Conservation (phyloP, 306 rosid genomes). For the Datisca glomerata region DNA sequence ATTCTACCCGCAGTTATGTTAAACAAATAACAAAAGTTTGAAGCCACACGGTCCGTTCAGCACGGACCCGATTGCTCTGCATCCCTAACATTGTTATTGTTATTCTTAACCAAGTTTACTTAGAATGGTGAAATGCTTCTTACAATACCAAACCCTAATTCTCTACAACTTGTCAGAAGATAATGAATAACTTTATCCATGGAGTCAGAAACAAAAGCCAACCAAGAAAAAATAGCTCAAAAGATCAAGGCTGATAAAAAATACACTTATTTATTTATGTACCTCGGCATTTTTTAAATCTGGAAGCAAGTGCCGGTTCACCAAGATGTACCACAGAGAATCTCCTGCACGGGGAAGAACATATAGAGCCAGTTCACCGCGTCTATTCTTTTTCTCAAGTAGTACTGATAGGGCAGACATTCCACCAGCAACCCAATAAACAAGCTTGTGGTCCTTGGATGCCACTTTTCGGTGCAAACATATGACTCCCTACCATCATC, state of each 20-base stretch:
- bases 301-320: slow-evolving; percentile 85
- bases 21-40: no score
- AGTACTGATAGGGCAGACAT: slow-evolving; percentile 74
- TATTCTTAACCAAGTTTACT: no score
- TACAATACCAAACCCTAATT: not conserved
- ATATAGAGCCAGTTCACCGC: slow-evolving; percentile 90
- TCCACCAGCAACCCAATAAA: slow-evolving; percentile 87
- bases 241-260: no score
- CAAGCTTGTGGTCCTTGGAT: slow-evolving; percentile 78
- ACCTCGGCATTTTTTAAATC: slow-evolving; percentile 86
- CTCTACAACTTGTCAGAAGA: no score
- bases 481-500: slow-evolving; percentile 63
- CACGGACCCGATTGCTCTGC: no score
- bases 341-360: slow-evolving; percentile 96
- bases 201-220: not conserved
- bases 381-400: slow-evolving; percentile 83
- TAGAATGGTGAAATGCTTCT: not conserved
- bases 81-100: no score
- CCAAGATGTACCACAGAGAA: slow-evolving; percentile 86
- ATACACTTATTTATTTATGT: no score
- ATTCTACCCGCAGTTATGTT: no score
- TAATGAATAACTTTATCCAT: not conserved
- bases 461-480: slow-evolving; percentile 82
- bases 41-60: no score
- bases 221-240: no score